Evolutionary conservation across 1,139 yeast species (phyloP).

Genomic region (Diutina siamensis): DNA sequence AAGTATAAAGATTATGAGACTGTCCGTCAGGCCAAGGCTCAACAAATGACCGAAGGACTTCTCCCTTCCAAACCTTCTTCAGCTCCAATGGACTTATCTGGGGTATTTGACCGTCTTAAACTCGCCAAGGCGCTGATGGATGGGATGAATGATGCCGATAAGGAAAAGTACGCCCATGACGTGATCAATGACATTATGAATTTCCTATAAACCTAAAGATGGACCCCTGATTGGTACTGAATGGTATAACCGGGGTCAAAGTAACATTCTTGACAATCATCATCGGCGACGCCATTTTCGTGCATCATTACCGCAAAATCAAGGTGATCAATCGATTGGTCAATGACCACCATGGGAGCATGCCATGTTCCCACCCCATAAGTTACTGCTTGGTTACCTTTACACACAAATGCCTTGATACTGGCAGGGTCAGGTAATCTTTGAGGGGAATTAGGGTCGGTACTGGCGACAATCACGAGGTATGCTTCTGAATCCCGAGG

Average conservation of each 20-base stretch:
- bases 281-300: conserved; percentile 69
- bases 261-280: conserved; percentile 74
- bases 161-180: conserved; percentile 20
- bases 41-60: conserved; percentile 7
- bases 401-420: conserved; percentile 59
- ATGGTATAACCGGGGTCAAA: conserved; percentile 48
- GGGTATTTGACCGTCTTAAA: conserved; percentile 18
- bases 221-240: conserved; percentile 13
- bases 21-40: conserved; percentile 14
- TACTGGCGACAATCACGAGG: conserved; percentile 71
- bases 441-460: conserved; percentile 22
- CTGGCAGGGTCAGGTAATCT: conserved; percentile 50
- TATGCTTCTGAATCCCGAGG: conserved; percentile 38
- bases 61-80: too few relatives aligned
- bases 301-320: conserved; percentile 83
- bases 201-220: conserved; percentile 16
- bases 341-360: conserved; percentile 85
- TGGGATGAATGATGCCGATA: conserved; percentile 16
- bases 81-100: conserved; percentile 15
- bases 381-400: conserved; percentile 81
- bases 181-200: conserved; percentile 28
- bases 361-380: conserved; percentile 69
- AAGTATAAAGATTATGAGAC: conserved; percentile 23
- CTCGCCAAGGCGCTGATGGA: conserved; percentile 20
- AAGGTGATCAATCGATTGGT: conserved; percentile 34